A percentile compares a stretch with the other conserved stretches of the same genome.
Evolutionary conservation across 2,329 filamentous ascomycete genomes (phyloP).

Genomic region (Xylogone sp.): DNA sequence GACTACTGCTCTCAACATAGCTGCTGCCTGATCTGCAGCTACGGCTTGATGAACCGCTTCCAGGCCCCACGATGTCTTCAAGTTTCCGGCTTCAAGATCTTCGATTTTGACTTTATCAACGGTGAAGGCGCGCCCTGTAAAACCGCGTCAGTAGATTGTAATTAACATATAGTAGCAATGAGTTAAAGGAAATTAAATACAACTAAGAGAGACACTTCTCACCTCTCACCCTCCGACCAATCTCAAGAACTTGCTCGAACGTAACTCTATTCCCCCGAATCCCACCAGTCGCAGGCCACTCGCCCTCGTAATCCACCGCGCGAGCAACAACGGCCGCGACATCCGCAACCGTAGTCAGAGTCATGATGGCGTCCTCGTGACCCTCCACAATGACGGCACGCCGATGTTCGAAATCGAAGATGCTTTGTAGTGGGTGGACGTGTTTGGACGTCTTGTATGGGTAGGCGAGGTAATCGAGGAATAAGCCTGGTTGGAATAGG

Average conservation of each 20-base stretch:
- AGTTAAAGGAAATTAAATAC: too few species aligned
- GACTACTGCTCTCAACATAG: slow-evolving; percentile 33
- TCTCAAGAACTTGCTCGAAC: slow-evolving; percentile 27
- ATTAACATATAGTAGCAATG: too few species aligned
- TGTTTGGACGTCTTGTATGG: slow-evolving; percentile 37
- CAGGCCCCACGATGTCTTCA: slow-evolving; percentile 39
- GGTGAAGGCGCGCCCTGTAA: slow-evolving; percentile 30
- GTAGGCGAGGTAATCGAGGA: slow-evolving; percentile 44
- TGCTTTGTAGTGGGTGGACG: slow-evolving; percentile 28
- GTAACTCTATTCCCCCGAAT: slow-evolving; percentile 25
- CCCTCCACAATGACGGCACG: slow-evolving; percentile 40
- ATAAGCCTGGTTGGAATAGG: slow-evolving; percentile 45
- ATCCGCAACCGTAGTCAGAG: slow-evolving; percentile 41
- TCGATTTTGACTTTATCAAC: slow-evolving; percentile 41
- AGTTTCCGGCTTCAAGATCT: slow-evolving; percentile 42
- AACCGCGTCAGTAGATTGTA: too few species aligned
- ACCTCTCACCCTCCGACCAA: slow-evolving; percentile 41
- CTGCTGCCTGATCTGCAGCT: slow-evolving; percentile 29
- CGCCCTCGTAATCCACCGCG: slow-evolving; percentile 27
- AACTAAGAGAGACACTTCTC: too few species aligned
- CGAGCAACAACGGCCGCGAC: slow-evolving; percentile 31
- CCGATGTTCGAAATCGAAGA: slow-evolving; percentile 28
- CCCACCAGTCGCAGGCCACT: slow-evolving; percentile 30
- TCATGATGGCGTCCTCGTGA: slow-evolving; percentile 34
- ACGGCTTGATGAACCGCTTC: slow-evolving; percentile 30